These are phyloP conservation scores for Metschnikowia lachancei DNA, from an alignment of 805 yeast genomes.

Conservation along the genomic window DNA sequence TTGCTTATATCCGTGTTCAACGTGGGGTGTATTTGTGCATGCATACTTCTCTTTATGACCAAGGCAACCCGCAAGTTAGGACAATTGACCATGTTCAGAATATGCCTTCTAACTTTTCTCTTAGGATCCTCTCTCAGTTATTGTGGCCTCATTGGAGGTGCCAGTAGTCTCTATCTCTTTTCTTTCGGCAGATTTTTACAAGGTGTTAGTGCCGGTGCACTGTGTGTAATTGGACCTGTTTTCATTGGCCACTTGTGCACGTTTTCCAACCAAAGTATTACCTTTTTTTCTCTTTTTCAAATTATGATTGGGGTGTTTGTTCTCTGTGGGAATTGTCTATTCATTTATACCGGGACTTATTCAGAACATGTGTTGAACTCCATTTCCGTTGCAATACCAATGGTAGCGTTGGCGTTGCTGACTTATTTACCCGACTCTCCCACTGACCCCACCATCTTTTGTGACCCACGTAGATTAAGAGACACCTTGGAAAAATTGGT, in stretches of 20 bases:
- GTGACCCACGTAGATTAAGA: constrained; percentile 3
- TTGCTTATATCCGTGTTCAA: constrained; percentile 9
- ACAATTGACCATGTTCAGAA: constrained; percentile 6
- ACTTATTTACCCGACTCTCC: constrained; percentile 9
- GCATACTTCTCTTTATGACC: constrained; percentile 2
- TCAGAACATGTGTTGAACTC: constrained; percentile 6
- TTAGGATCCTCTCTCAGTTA: constrained; percentile 2
- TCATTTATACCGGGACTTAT: constrained; percentile 3
- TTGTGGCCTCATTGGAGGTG: constrained; percentile 3
- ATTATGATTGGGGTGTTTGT: constrained; percentile 4
- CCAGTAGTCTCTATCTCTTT: constrained; percentile 3
- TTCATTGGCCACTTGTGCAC: constrained; percentile 12
- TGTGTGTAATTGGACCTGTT: constrained; percentile 15
- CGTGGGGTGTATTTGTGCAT: constrained; percentile 12
- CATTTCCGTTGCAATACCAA: constrained; percentile 2
- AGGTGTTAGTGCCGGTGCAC: constrained; percentile 12
- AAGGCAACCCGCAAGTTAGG: constrained; percentile 7
- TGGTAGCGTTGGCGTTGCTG: constrained; percentile 8
- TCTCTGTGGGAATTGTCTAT: constrained; percentile 9
- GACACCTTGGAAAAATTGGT: neutral
- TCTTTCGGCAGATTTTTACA: constrained; percentile 4
- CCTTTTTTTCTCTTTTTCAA: constrained; percentile 5
- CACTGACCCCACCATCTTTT: neutral
- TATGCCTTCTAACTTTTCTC: constrained; percentile 1
- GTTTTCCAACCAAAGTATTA: neutral